Evolutionary conservation across 163 green algal species (phyloP).

Genomic region (Chlorella variabilis): DNA sequence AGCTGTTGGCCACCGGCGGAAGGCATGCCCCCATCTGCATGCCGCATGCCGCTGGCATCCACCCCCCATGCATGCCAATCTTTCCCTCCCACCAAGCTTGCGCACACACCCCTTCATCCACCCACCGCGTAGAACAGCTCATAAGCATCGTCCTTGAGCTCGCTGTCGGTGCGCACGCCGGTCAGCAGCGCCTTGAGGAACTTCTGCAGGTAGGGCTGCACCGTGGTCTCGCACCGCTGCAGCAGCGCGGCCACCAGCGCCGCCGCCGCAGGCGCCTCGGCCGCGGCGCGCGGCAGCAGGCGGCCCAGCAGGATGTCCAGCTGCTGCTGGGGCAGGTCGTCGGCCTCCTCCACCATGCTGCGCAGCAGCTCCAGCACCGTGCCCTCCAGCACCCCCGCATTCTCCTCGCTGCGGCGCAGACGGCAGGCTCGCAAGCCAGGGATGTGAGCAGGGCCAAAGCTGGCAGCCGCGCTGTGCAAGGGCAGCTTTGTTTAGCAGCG

Average conservation of each 20-base stretch:
- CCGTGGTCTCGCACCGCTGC: slow-evolving; percentile 45
- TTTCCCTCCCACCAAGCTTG: no score
- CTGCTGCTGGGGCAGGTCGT: slow-evolving; percentile 50
- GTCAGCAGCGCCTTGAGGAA: slow-evolving; percentile 60
- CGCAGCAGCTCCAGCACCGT: slow-evolving; percentile 49
- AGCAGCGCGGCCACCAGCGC: slow-evolving; percentile 57
- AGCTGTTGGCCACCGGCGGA: no score
- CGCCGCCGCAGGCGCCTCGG: slow-evolving; percentile 39
- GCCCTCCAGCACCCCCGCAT: slow-evolving; percentile 31
- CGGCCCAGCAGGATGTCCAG: slow-evolving; percentile 63
- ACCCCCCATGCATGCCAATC: no score
- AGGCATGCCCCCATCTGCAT: no score
- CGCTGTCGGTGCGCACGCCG: slow-evolving; percentile 54
- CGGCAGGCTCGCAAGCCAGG: no score
- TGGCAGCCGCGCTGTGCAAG: no score
- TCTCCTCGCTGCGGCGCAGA: slow-evolving; percentile 54
- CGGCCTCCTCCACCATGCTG: slow-evolving; percentile 63
- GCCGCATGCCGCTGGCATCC: no score
- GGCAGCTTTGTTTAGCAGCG: no score
- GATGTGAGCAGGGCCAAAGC: background rate
- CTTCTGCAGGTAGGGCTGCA: slow-evolving; percentile 65
- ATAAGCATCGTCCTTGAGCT: slow-evolving; percentile 50
- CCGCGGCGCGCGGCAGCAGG: slow-evolving; percentile 44
- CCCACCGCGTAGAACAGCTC: slow-evolving; percentile 59
- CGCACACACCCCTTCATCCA: no score